Evolutionary conservation across 2,329 filamentous ascomycete genomes (phyloP), one percentile per base, ranked within the genome.

Genomic region (Arthrobotrys musiformis): DNA sequence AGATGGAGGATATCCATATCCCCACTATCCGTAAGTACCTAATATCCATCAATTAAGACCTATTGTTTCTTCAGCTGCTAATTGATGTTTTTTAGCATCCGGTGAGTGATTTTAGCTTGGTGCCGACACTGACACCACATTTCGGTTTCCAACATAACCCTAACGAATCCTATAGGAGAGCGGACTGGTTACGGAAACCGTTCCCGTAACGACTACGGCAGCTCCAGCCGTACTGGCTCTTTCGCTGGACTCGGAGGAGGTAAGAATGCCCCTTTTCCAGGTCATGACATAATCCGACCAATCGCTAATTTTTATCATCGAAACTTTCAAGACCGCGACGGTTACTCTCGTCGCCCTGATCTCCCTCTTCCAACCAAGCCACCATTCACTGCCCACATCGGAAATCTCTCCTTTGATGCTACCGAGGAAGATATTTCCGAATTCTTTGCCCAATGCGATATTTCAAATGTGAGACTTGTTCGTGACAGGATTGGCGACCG

Each of bases 381-480:
- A 75, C 95, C 95, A 11, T 99, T 90, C 85, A 99, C 95, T 75
- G 94, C 94, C 79, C 95, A 99, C 85, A 88, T 99, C 77, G 95
- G 95, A 82, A 99, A 99, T 83, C 89, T 99, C 78, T 95, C 94
- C 60, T 99, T 97, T 85, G 94, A 99, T 83, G 92, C 94, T 69
- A 95, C 92, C 66, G 88, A 89, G 79, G 91, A 90, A 80, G 91
- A 94, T 81, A 91, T 99, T 79, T 90, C 88, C 81, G 92, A 93
- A 63, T 95, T 98, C 83, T 97, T 99, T 83, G 86, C 87, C 63
- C 92, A 88, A 70, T 97, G 94, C 84, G 89, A 93, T 79, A 91
- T 97, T 81, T 92, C 92, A 80, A 97, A 90, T 83, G 93, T 99
- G 80, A 92, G 95, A 82, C 93, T 99, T 81, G 97, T 99, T 79